Conservation (phyloP, 306 rosid species). For the Neltuma alba region DNA sequence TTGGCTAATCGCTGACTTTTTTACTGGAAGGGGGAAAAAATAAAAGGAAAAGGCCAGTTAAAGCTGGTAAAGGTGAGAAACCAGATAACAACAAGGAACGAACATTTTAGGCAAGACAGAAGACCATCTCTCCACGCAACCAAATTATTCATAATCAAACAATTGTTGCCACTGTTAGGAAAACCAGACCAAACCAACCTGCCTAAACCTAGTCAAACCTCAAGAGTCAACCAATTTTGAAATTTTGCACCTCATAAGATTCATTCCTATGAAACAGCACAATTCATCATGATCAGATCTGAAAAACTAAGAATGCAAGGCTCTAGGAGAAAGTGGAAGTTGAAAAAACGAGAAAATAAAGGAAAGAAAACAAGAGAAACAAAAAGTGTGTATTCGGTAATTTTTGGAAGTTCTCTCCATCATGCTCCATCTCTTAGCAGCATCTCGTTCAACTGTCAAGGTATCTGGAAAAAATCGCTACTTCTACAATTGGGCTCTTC, state of each 20-base stretch:
- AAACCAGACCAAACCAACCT: not conserved
- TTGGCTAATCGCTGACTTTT: slow-evolving; percentile 50
- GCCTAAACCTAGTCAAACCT: not conserved
- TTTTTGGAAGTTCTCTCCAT: not conserved
- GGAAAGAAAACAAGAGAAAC: not conserved
- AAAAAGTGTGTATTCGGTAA: not conserved
- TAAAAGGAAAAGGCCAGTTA: slow-evolving; percentile 8
- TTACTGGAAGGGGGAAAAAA: slow-evolving; percentile 44
- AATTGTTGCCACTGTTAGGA: not conserved
- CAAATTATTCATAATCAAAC: slow-evolving; percentile 13
- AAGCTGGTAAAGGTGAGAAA: slow-evolving; percentile 29
- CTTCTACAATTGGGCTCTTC: not conserved
- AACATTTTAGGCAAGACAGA: not conserved
- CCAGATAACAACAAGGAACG: slow-evolving; percentile 4
- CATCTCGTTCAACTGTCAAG: not conserved
- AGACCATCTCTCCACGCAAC: not conserved
- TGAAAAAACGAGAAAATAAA: not conserved
- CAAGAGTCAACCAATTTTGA: not conserved
- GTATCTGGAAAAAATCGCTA: not conserved
- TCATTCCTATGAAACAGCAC: not conserved
- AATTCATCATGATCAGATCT: not conserved
- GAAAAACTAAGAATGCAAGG: not conserved
- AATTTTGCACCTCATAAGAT: not conserved
- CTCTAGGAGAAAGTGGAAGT: not conserved
- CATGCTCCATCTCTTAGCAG: not conserved